Evolutionary conservation across 257 asterid species (phyloP), one percentile per base, ranked within the genome.

Genomic region (Solanum rostratum): DNA sequence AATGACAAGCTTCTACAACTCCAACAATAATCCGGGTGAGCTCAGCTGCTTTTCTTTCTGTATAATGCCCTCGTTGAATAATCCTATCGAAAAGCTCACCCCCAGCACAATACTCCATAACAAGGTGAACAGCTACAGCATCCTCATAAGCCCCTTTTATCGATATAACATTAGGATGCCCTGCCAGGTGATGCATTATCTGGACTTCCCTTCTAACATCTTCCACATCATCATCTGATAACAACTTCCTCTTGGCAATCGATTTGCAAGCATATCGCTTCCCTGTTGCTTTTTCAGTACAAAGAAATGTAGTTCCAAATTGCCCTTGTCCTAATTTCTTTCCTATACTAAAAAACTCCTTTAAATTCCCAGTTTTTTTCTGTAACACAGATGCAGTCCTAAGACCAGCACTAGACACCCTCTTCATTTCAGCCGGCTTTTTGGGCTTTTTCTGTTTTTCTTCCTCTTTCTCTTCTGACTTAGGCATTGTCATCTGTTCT

Each of bases 241-340:
- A 82, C 57, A 95, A 84, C 92, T 95, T 95, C 90, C 99, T 92
- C 93, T 94, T 95, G 19, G 98, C 97, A 81, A 95, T 95, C 7
- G 99, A 95, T 82, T 95, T 95, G 94, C 99, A 95, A 12, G 99
- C 99, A 30, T 87, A 94, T 65, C 90, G 91, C 62, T 80, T 88
- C 33, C 94, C 97, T 0, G 94, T 90, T 13, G 89, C 91, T 87
- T 94, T 94, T 41, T 95, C 99, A 85, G 92, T 89, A 5, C 99
- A 94, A 66, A 91, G 86, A 87, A 95, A 95, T 5, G 99, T 94
- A 0, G 94, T 94, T 45, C 99, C 99, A 68, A 95, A 95, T 85
- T 95, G 99, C 86, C 98, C 99, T 81, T 95, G 99, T 57, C 99
- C 99, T 88, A 95, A 86, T 89, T 90, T 95, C 95, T 95, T 95